These are phyloP conservation scores for Voacanga thouarsii DNA, from an alignment of 257 asterid species.

Conservation along the genomic window DNA sequence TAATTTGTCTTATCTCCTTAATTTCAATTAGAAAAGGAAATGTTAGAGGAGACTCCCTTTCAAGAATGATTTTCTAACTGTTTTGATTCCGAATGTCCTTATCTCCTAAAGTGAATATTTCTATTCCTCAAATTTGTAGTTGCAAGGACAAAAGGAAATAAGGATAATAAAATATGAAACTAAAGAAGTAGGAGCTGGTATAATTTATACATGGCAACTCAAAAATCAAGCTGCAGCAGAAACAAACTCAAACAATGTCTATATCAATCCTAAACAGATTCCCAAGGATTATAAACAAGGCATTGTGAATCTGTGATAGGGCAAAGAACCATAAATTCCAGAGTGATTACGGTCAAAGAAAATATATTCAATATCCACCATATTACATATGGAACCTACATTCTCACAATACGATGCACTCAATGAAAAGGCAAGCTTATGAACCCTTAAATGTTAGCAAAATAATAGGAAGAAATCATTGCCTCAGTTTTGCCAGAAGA, in stretches of 20 bases:
- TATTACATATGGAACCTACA: neutral
- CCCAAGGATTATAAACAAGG: neutral
- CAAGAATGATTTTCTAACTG: conserved; percentile 52
- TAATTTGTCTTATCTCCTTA: too few species aligned
- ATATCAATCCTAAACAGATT: too few species aligned
- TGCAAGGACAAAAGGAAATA: conserved; percentile 8
- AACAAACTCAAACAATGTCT: too few species aligned
- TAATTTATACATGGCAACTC: too few species aligned
- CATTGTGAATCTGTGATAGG: too few species aligned
- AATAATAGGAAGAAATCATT: neutral
- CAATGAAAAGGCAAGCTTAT: neutral
- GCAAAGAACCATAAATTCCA: neutral
- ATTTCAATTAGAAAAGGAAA: conserved; percentile 78
- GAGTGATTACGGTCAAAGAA: neutral
- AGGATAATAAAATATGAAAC: too few species aligned
- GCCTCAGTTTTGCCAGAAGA: neutral
- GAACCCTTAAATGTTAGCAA: neutral
- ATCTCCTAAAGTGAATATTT: conserved; percentile 51
- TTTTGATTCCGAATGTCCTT: conserved; percentile 56
- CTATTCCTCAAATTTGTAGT: conserved; percentile 70
- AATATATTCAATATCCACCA: neutral
- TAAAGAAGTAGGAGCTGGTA: too few species aligned
- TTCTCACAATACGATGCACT: neutral
- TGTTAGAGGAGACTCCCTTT: conserved; percentile 62
- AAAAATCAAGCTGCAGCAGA: too few species aligned